phyloP scores from a whole-genome alignment of 2,329 filamentous ascomycete species.

The Ascosphaera aggregata region DNA sequence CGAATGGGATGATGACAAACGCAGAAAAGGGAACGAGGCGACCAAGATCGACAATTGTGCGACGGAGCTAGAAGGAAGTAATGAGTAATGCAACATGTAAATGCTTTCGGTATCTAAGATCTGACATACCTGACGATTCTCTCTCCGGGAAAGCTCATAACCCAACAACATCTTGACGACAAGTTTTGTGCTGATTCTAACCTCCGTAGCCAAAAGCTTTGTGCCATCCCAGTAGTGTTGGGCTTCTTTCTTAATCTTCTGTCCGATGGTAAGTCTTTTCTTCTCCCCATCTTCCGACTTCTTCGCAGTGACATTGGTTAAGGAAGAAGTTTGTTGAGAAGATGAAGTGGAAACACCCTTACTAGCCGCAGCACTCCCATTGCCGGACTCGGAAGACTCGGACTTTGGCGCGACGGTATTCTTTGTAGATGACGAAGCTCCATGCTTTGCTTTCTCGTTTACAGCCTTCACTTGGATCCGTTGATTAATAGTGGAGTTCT shows the following conservation, averaged over 20 bases:
- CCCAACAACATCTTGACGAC: constrained; percentile 95
- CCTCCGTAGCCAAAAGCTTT: constrained; percentile 76
- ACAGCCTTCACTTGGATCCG: background rate
- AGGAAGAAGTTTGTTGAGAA: constrained; percentile 9
- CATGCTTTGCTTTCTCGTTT: background rate
- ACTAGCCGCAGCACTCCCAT: background rate
- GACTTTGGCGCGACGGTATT: constrained; percentile 23
- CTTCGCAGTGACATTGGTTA: constrained; percentile 18
- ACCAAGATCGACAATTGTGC: constrained; percentile 81
- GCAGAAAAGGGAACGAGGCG: constrained; percentile 89
- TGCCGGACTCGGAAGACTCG: background rate
- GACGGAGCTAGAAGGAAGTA: constrained; percentile 34
- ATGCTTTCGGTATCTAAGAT: constrained; percentile 3
- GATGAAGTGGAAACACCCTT: background rate
- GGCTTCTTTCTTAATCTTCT: constrained; percentile 86
- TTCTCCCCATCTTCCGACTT: constrained; percentile 42
- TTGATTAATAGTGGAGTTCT: background rate
- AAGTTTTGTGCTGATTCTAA: constrained; percentile 75
- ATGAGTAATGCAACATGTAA: constrained; percentile 2
- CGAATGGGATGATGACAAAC: constrained; percentile 91
- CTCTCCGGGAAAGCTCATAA: constrained; percentile 84
- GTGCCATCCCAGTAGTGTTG: constrained; percentile 98
- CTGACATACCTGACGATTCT: constrained; percentile 50
- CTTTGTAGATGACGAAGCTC: no score
- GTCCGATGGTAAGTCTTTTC: constrained; percentile 69